These are phyloP conservation scores for Thalassiosira sp. DNA, from an alignment of 352 stramenopile species.

Conservation along the genomic window DNA sequence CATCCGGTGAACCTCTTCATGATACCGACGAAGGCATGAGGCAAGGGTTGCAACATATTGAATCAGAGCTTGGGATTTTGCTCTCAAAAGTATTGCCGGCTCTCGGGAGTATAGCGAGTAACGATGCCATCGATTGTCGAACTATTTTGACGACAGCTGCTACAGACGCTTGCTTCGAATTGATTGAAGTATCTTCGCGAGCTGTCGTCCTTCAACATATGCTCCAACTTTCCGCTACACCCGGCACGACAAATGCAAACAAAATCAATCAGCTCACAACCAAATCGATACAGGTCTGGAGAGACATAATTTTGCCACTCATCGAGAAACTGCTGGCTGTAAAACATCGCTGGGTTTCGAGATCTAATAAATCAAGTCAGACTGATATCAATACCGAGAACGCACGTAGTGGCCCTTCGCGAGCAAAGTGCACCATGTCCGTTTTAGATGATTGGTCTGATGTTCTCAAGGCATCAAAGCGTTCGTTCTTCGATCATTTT, in stretches of 20 bases:
- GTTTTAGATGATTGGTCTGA: slow-evolving; percentile 28
- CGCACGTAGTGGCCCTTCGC: neutral
- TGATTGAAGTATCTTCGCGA: slow-evolving; percentile 41
- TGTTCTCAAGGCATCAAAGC: slow-evolving; percentile 20
- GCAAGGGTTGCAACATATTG: neutral
- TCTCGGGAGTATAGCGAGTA: slow-evolving; percentile 19
- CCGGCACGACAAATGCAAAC: neutral
- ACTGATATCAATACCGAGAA: neutral
- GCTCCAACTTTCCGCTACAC: neutral
- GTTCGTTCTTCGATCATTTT: slow-evolving; percentile 26
- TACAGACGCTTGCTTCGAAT: slow-evolving; percentile 38
- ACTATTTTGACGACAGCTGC: slow-evolving; percentile 31
- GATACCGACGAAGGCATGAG: neutral
- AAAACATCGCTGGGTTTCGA: slow-evolving; percentile 24
- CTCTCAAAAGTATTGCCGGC: slow-evolving; percentile 19
- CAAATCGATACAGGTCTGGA: slow-evolving; percentile 22
- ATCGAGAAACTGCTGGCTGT: slow-evolving; percentile 29
- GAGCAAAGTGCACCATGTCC: slow-evolving; percentile 4
- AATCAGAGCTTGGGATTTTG: slow-evolving; percentile 10
- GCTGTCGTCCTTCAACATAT: slow-evolving; percentile 1
- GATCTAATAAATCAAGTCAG: neutral
- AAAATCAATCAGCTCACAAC: neutral
- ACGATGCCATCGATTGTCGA: neutral
- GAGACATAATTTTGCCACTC: slow-evolving; percentile 17
- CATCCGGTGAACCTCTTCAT: neutral